phyloP scores from a whole-genome alignment of 2,329 filamentous ascomycete genomes.

The Ophiocordyceps unilateralis region DNA sequence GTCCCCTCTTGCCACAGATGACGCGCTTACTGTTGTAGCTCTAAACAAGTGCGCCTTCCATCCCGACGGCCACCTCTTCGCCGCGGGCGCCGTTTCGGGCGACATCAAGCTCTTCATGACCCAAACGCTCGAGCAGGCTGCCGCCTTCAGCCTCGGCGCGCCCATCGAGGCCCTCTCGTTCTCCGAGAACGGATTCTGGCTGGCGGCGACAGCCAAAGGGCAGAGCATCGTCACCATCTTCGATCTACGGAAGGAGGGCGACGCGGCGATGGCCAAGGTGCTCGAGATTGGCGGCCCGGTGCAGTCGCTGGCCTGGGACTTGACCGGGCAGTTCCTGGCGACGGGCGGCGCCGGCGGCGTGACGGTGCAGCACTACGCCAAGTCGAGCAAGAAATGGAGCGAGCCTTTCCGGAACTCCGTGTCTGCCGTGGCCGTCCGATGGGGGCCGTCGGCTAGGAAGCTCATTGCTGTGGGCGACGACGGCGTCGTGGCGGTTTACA shows the following conservation, averaged over 20 bases:
- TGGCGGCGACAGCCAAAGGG: conserved; percentile 65
- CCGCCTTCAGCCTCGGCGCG: conserved; percentile 51
- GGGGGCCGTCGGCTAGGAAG: conserved; percentile 59
- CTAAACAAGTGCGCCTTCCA: conserved; percentile 74
- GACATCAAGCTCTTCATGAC: conserved; percentile 82
- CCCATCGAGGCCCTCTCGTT: conserved; percentile 66
- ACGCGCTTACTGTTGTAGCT: conserved; percentile 24
- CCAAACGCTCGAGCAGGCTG: conserved; percentile 59
- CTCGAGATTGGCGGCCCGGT: conserved; percentile 71
- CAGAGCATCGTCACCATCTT: conserved; percentile 72
- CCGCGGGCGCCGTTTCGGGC: conserved; percentile 61
- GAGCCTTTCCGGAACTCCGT: conserved; percentile 67
- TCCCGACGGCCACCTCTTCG: conserved; percentile 89
- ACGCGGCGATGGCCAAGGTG: conserved; percentile 64
- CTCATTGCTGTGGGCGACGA: conserved; percentile 59
- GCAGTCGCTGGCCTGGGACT: conserved; percentile 72
- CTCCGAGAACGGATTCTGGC: conserved; percentile 94
- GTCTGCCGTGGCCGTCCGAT: conserved; percentile 54
- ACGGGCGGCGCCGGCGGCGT: conserved; percentile 65
- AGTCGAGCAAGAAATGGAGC: conserved; percentile 74
- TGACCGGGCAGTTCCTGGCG: conserved; percentile 83
- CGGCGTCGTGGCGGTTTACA: conserved; percentile 58
- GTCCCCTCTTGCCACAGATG: neutral
- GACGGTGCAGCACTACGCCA: conserved; percentile 78
- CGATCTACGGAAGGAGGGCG: conserved; percentile 82